Percentiles rank a stretch among this genome's conserved stretches.
These are phyloP conservation scores for Olyra latifolia DNA, from an alignment of 176 grass and related monocot species.

Conservation along the genomic window DNA sequence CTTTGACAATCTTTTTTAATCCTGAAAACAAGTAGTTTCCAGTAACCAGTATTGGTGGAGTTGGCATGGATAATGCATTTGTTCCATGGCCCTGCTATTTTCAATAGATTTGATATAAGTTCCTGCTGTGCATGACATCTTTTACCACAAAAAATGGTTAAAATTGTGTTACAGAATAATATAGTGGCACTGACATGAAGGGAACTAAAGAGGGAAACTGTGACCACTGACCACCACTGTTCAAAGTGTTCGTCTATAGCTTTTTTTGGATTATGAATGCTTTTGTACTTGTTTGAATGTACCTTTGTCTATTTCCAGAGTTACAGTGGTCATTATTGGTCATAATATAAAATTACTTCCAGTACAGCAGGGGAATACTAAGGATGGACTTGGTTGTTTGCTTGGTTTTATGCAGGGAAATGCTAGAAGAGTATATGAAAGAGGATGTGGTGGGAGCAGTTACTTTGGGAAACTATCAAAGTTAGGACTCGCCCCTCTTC, in stretches of 20 bases:
- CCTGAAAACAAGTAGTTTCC: slow-evolving; percentile 1
- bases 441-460: slow-evolving; percentile 54
- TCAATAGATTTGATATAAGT: not conserved
- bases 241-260: slow-evolving; percentile 7
- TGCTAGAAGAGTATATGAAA: slow-evolving; percentile 89
- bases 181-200: slow-evolving; percentile 3
- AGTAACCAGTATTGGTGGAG: not conserved
- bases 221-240: not conserved
- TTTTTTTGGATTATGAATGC: slow-evolving; percentile 19
- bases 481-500: slow-evolving; percentile 79
- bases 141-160: not conserved
- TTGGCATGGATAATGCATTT: not conserved
- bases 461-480: slow-evolving; percentile 72
- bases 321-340: not conserved
- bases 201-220: slow-evolving; percentile 7
- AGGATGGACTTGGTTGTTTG: slow-evolving; percentile 3
- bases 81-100: slow-evolving; percentile 9
- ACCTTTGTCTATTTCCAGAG: not conserved
- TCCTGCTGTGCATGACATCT: slow-evolving; percentile 1
- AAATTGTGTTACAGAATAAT: not conserved
- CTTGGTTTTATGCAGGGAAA: slow-evolving; percentile 68
- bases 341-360: slow-evolving; percentile 9
- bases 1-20: slow-evolving; percentile 10
- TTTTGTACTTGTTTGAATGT: slow-evolving; percentile 14
- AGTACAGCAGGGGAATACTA: not conserved